Evolutionary conservation across 768 basidiomycete species (phyloP), one percentile per base, ranked within the genome.

Genomic region (Suillus spraguei): DNA sequence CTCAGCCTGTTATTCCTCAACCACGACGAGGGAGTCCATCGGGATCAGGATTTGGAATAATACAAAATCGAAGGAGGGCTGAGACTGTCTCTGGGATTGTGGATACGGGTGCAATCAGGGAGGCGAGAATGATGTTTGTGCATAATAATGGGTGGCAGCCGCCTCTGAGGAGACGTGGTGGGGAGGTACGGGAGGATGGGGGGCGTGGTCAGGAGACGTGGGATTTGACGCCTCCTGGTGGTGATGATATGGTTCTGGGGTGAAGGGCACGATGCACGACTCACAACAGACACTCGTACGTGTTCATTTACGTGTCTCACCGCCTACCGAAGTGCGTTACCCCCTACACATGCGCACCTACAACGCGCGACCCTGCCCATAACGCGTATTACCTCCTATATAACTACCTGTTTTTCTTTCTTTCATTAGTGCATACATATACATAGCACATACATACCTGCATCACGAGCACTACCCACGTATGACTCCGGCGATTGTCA

Each of bases 31-130:
- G 55, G 14, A 62, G 59, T 16, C 36, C 54, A 35, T 55, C 53
- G 10, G 59, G 32, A 2, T 16, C 53, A 39, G 59, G 32, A 4
- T 50, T 50, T 20, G 59, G 42, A 10, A 9, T 13, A 9, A 35
- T 66, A 20, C 71, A 74, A 28, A 73, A 63, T 59, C 77, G 75
- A 36, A 69, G 75, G 59, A 63, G 75, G 36, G 77, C 75, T 8
- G 75, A 76, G 64, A 76, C 75, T 13, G 74, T 75, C 9, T 76
- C 74, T 5, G 74, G 74, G 3, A 72, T 71, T 42, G 68, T 74
- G 59, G 66, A 66, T 14, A 67, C 70, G 9, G 54, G 71, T 44
- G 73, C 66, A 53, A 65, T 22, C 20, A 33, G 44, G 20, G 47
- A 58, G 32, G 17, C 53, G 11, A 55, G 47, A 54, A 39, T 61